Percentiles rank a stretch among this genome's conserved stretches.
Evolutionary conservation across 345 rosid genomes (phyloP).

Genomic region (Eucalyptus lansdowneana): DNA sequence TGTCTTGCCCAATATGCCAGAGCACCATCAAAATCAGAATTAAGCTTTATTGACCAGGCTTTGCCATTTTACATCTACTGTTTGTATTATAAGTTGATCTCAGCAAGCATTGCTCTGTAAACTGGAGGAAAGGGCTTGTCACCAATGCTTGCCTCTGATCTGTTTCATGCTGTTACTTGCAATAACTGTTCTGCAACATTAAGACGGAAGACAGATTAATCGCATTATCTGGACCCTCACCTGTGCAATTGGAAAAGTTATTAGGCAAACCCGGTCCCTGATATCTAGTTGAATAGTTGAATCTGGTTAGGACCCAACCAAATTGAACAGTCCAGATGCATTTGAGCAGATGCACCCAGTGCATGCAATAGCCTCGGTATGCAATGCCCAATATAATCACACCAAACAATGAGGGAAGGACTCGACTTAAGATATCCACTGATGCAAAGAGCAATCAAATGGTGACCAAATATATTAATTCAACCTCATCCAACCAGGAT

Average conservation of each 20-base stretch:
- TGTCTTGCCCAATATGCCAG: slow-evolving; percentile 73
- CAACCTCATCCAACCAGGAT: not conserved
- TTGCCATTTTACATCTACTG: not conserved
- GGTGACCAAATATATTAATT: not conserved
- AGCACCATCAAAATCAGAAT: slow-evolving; percentile 38
- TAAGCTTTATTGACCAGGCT: slow-evolving; percentile 32
- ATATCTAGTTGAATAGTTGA: not conserved
- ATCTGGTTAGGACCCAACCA: not conserved
- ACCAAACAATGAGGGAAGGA: not conserved
- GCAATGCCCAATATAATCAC: not conserved
- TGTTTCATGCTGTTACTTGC: not conserved
- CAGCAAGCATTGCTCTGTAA: not conserved
- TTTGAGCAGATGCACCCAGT: not conserved
- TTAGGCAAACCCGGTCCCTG: not conserved
- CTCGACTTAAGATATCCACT: not conserved
- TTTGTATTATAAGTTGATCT: not conserved
- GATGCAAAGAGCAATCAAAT: not conserved
- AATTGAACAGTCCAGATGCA: not conserved
- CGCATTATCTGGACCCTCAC: not conserved
- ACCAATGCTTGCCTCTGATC: not conserved
- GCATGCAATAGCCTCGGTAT: not conserved
- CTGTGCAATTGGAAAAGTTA: not conserved
- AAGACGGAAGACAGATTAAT: not conserved
- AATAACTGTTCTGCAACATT: not conserved
- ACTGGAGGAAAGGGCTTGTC: not conserved